Evolutionary conservation across 768 basidiomycete species (phyloP).

Genomic region (Phylloporus arenicola): DNA sequence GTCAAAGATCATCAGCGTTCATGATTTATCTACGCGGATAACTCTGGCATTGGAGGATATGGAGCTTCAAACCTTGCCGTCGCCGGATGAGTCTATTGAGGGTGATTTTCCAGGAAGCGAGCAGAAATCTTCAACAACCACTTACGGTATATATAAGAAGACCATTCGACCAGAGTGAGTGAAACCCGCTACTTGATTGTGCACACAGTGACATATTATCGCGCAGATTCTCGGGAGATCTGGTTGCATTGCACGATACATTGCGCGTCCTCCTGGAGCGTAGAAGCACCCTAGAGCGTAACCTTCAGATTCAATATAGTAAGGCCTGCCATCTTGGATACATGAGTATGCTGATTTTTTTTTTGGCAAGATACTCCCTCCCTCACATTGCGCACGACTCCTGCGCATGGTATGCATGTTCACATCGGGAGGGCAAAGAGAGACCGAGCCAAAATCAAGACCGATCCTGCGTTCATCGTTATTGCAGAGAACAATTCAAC

Average conservation of each 20-base stretch:
- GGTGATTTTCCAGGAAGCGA: constrained; percentile 13
- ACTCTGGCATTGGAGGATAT: constrained; percentile 38
- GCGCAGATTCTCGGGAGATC: constrained; percentile 54
- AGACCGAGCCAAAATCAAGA: constrained; percentile 47
- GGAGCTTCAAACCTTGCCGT: constrained; percentile 17
- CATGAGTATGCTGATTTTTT: constrained; percentile 6
- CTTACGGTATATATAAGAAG: constrained; percentile 40
- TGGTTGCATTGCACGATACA: constrained; percentile 44
- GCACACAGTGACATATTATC: not conserved
- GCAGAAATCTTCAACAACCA: constrained; percentile 18
- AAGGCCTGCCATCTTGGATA: constrained; percentile 7
- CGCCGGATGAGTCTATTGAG: constrained; percentile 21
- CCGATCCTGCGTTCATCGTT: constrained; percentile 46
- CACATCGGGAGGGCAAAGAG: constrained; percentile 64
- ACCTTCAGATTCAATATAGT: constrained; percentile 55
- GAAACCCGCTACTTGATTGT: not conserved
- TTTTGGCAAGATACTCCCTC: constrained; percentile 58
- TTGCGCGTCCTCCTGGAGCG: constrained; percentile 41
- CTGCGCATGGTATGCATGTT: constrained; percentile 68
- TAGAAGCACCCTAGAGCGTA: constrained; percentile 49
- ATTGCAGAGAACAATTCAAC: constrained; percentile 64
- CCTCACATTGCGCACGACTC: constrained; percentile 63
- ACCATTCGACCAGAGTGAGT: constrained; percentile 62
- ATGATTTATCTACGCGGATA: constrained; percentile 53
- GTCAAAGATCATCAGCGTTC: constrained; percentile 46